Conservation (phyloP, 306 rosid genomes). For the Comarum palustre region DNA sequence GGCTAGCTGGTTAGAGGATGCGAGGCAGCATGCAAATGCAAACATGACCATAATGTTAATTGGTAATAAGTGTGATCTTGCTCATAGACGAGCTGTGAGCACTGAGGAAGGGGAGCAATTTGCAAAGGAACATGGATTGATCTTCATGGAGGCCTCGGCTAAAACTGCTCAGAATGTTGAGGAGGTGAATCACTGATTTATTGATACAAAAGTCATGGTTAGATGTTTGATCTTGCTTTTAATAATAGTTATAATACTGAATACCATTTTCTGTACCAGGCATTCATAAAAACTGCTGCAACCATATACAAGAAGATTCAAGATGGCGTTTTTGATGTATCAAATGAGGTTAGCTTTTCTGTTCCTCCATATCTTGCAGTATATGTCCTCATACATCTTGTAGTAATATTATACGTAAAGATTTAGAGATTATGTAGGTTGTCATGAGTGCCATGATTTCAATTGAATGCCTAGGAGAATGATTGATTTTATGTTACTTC, state of each 20-base stretch:
- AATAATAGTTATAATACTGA: slow-evolving; percentile 7
- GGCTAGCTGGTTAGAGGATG: slow-evolving; percentile 99
- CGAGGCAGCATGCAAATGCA: slow-evolving; percentile 97
- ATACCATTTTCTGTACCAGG: slow-evolving; percentile 38
- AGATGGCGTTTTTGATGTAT: slow-evolving; percentile 95
- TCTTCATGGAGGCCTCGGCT: slow-evolving; percentile 98
- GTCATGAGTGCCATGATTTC: background rate
- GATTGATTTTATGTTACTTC: background rate
- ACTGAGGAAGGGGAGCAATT: slow-evolving; percentile 98
- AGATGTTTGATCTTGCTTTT: slow-evolving; percentile 18
- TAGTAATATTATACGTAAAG: slow-evolving; percentile 9
- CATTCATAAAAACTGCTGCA: slow-evolving; percentile 93
- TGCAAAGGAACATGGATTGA: slow-evolving; percentile 93
- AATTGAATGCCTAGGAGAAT: background rate
- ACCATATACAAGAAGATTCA: slow-evolving; percentile 91
- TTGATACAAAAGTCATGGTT: background rate
- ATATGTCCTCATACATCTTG: background rate
- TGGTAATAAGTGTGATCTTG: slow-evolving; percentile 94
- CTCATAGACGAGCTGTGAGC: slow-evolving; percentile 98
- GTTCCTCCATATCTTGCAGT: background rate
- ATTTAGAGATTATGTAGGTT: slow-evolving; percentile 2
- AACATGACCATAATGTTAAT: slow-evolving; percentile 96
- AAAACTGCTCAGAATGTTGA: slow-evolving; percentile 97
- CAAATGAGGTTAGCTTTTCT: slow-evolving; percentile 74
- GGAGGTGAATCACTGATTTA: slow-evolving; percentile 51